A percentile compares a stretch with the other conserved stretches of the same genome.
Evolutionary conservation across 2,329 filamentous ascomycete genomes (phyloP).

Genomic region (Monilinia fructicola): DNA sequence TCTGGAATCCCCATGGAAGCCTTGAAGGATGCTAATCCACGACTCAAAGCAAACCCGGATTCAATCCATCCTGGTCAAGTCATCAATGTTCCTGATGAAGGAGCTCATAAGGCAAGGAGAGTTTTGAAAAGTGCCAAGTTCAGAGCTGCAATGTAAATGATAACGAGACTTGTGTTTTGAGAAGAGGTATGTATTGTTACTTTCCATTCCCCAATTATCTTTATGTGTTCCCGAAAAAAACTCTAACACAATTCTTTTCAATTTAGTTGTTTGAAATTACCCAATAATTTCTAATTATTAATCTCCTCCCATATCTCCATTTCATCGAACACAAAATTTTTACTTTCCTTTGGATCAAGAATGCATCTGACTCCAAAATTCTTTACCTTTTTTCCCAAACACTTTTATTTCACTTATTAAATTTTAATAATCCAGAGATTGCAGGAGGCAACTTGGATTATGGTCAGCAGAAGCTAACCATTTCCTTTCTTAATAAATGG

Average conservation of each 20-base stretch:
- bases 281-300: not conserved
- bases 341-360: not conserved
- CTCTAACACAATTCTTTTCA: not conserved
- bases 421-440: not conserved
- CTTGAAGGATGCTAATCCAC: not conserved
- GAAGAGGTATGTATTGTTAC: not conserved
- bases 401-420: too few relatives aligned
- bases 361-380: too few relatives aligned
- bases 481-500: not conserved
- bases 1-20: not conserved
- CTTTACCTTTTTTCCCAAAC: not conserved
- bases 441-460: not conserved
- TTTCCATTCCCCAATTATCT: rapidly evolving
- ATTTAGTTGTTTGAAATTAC: not conserved
- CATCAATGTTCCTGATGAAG: not conserved
- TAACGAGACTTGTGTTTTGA: not conserved
- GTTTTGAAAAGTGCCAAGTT: not conserved
- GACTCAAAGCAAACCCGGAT: not conserved
- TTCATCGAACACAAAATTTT: not conserved
- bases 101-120: not conserved
- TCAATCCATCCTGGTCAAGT: not conserved
- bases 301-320: not conserved
- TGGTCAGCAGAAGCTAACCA: not conserved
- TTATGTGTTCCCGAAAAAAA: not conserved
- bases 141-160: not conserved